phyloP scores from a whole-genome alignment of 345 rosid genomes.

The Melaleuca quinquenervia region DNA sequence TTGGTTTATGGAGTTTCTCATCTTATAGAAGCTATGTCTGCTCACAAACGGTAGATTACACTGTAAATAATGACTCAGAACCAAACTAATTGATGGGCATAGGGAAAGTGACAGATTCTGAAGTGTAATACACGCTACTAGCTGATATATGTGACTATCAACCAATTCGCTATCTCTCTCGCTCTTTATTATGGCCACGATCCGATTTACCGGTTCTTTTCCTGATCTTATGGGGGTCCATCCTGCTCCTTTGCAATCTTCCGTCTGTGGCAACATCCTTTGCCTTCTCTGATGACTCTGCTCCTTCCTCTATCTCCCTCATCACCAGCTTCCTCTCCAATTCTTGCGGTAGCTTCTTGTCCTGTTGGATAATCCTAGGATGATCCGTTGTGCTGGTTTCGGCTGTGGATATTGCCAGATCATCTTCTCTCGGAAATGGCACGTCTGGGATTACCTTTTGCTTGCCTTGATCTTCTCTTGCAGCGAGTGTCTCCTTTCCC shows the following conservation, averaged over 20 bases:
- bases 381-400: neutral
- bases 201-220: slow-evolving; percentile 21
- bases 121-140: neutral
- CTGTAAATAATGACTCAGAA: neutral
- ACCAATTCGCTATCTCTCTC: slow-evolving; percentile 17
- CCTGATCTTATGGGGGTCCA: slow-evolving; percentile 12
- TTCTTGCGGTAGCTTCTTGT: slow-evolving; percentile 6
- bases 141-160: neutral
- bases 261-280: slow-evolving; percentile 10
- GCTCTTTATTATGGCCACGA: slow-evolving; percentile 19
- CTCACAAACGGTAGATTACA: neutral
- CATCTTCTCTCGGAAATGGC: slow-evolving; percentile 12
- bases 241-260: slow-evolving; percentile 4
- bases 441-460: slow-evolving; percentile 3
- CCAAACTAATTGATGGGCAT: neutral
- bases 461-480: slow-evolving; percentile 15
- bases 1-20: neutral
- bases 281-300: slow-evolving; percentile 4
- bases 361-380: slow-evolving; percentile 11
- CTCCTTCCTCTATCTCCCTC: slow-evolving; percentile 19
- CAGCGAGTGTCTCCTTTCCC: slow-evolving; percentile 14
- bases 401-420: neutral
- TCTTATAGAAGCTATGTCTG: neutral
- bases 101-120: neutral
- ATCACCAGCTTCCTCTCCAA: slow-evolving; percentile 9